Evolutionary conservation across 495 filamentous ascomycete species (phyloP).

Genomic region (Aspergillus ellipticus): DNA sequence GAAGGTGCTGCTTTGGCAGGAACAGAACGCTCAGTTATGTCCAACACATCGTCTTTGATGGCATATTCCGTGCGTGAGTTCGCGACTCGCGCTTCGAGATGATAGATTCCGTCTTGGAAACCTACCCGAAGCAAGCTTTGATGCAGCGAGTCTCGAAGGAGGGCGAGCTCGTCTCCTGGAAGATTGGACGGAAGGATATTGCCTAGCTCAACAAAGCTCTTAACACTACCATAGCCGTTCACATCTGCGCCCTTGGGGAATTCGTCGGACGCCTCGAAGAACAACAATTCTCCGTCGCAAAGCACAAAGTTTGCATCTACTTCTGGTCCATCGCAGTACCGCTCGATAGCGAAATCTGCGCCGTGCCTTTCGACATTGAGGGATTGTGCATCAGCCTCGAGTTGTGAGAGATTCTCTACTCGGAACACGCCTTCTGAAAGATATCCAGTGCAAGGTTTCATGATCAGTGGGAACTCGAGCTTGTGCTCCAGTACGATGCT

Average conservation of each 20-base stretch:
- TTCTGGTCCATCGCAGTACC: slow-evolving; percentile 43
- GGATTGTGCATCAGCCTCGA: slow-evolving; percentile 13
- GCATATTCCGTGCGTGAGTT: slow-evolving; percentile 28
- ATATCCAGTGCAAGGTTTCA: slow-evolving; percentile 44
- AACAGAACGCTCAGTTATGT: background rate
- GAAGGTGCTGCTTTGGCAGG: background rate
- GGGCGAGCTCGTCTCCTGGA: background rate
- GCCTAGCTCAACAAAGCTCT: background rate
- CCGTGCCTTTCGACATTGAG: background rate
- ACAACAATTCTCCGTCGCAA: slow-evolving; percentile 45
- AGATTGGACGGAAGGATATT: slow-evolving; percentile 1
- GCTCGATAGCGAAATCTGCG: slow-evolving; percentile 22
- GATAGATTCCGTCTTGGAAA: slow-evolving; percentile 32
- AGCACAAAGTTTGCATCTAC: slow-evolving; percentile 53
- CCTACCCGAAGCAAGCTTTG: slow-evolving; percentile 12
- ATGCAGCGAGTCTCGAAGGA: background rate
- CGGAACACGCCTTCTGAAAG: slow-evolving; percentile 41
- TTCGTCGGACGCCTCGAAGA: slow-evolving; percentile 50
- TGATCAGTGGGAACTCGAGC: slow-evolving; percentile 37
- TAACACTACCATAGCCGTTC: background rate
- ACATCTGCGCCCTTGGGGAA: slow-evolving; percentile 45
- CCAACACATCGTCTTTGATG: slow-evolving; percentile 8
- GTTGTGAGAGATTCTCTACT: slow-evolving; percentile 26
- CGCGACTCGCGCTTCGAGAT: slow-evolving; percentile 31
- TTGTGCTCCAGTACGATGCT: slow-evolving; percentile 1